Percentiles rank a stretch among this genome's conserved stretches.
Evolutionary conservation across 2,329 filamentous ascomycete genomes (phyloP).

Genomic region (Fusarium brachygibbosum): DNA sequence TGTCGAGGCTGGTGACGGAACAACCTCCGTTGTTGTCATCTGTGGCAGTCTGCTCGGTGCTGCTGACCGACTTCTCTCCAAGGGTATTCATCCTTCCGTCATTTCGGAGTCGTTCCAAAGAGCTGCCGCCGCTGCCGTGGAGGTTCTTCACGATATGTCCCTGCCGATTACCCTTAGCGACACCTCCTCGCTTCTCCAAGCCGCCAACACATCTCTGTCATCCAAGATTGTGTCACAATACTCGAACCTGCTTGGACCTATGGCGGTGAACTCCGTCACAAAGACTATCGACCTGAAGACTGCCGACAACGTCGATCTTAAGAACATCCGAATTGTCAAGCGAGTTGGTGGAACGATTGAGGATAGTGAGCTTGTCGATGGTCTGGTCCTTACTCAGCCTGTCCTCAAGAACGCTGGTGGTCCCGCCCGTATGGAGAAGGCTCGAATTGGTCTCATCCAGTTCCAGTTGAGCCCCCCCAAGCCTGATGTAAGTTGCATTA

Average conservation of each 20-base stretch:
- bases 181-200: slow-evolving; percentile 91
- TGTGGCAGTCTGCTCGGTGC: slow-evolving; percentile 94
- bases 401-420: slow-evolving; percentile 95
- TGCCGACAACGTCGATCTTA: slow-evolving; percentile 95
- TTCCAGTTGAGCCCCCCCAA: slow-evolving; percentile 99
- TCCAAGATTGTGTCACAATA: slow-evolving; percentile 99
- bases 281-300: slow-evolving; percentile 97
- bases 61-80: slow-evolving; percentile 88
- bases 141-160: slow-evolving; percentile 94
- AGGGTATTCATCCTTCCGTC: slow-evolving; percentile 96
- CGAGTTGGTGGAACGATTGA: slow-evolving; percentile 98
- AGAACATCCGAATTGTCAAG: slow-evolving; percentile 97
- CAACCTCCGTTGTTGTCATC: slow-evolving; percentile 97
- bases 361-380: slow-evolving; percentile 97
- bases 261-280: slow-evolving; percentile 96
- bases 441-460: slow-evolving; percentile 94
- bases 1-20: slow-evolving; percentile 98
- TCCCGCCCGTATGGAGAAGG: slow-evolving; percentile 95
- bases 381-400: slow-evolving; percentile 89
- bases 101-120: slow-evolving; percentile 98
- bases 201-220: slow-evolving; percentile 94
- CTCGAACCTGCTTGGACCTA: slow-evolving; percentile 92
- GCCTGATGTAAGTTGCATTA: slow-evolving; percentile 78
- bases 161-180: slow-evolving; percentile 91
- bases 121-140: slow-evolving; percentile 88